Conservation (phyloP, 129 eudicot species). For the Escallonia herrerae region DNA sequence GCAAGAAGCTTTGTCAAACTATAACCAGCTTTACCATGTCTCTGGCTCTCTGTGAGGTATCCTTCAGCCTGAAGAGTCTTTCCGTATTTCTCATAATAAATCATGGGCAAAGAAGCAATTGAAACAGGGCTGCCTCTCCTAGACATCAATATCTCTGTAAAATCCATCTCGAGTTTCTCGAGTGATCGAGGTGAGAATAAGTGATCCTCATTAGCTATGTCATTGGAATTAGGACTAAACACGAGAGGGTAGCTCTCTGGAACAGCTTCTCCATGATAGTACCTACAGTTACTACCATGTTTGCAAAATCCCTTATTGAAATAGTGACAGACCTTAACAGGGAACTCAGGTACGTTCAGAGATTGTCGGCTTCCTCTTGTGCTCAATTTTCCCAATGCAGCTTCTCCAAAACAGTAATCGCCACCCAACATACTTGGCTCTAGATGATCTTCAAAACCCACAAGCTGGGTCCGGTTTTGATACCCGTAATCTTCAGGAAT, state of each 20-base stretch:
- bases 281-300: slow-evolving; percentile 68
- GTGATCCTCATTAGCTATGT: slow-evolving; percentile 36
- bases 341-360: slow-evolving; percentile 13
- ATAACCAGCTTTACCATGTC: slow-evolving; percentile 76
- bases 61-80: slow-evolving; percentile 74
- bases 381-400: slow-evolving; percentile 15
- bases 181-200: slow-evolving; percentile 52
- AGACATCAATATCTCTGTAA: slow-evolving; percentile 62
- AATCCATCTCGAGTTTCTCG: slow-evolving; percentile 53
- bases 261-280: slow-evolving; percentile 37
- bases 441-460: slow-evolving; percentile 25
- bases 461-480: slow-evolving; percentile 23
- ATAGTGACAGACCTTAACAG: slow-evolving; percentile 57
- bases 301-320: slow-evolving; percentile 68
- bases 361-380: slow-evolving; percentile 28
- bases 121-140: slow-evolving; percentile 64
- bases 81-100: slow-evolving; percentile 64
- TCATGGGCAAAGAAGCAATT: slow-evolving; percentile 72
- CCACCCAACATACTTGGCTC: slow-evolving; percentile 26
- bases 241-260: slow-evolving; percentile 16
- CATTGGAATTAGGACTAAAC: slow-evolving; percentile 19
- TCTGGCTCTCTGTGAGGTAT: slow-evolving; percentile 72
- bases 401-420: slow-evolving; percentile 22
- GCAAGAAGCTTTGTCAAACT: slow-evolving; percentile 82
- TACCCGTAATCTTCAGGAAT: slow-evolving; percentile 21